Evolutionary conservation across 148 eudicot species (phyloP).

Genomic region (Camellia granthamiana): DNA sequence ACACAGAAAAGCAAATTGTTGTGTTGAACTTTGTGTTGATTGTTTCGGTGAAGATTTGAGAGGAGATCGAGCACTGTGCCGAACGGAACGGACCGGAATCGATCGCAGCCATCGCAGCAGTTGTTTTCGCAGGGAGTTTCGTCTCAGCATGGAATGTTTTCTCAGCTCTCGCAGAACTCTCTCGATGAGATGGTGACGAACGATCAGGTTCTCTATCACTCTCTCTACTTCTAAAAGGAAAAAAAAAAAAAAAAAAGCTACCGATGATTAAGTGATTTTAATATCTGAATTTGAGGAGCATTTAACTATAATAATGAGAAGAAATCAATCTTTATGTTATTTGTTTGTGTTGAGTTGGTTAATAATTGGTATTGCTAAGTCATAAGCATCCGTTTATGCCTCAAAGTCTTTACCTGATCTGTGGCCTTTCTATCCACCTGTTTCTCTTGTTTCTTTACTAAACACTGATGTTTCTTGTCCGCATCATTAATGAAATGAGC

Average conservation of each 20-base stretch:
- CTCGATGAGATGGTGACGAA: slow-evolving; percentile 50
- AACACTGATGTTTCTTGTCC: no score
- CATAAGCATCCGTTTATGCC: no score
- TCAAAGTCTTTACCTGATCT: no score
- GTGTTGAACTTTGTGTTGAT: not conserved
- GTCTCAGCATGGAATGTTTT: slow-evolving; percentile 74
- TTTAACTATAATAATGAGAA: no score
- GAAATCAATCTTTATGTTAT: no score
- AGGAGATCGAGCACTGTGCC: slow-evolving; percentile 49
- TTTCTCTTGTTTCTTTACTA: no score
- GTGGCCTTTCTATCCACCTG: no score
- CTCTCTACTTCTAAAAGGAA: not conserved
- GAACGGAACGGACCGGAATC: slow-evolving; percentile 35
- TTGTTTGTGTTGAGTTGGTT: not conserved
- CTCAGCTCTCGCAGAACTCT: slow-evolving; percentile 86
- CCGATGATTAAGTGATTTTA: not conserved
- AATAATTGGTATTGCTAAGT: not conserved
- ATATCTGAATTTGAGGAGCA: slow-evolving; percentile 4
- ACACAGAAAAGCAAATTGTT: not conserved
- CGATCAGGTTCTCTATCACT: slow-evolving; percentile 45
- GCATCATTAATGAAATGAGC: no score
- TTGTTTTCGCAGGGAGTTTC: slow-evolving; percentile 85
- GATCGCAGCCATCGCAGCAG: slow-evolving; percentile 70
- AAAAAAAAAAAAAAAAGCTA: no score
- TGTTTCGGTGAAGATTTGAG: slow-evolving; percentile 18